A percentile compares a stretch with the other conserved stretches of the same genome.
Evolutionary conservation across 169 alveolate species (phyloP).

Genomic region (Babesia ovata): DNA sequence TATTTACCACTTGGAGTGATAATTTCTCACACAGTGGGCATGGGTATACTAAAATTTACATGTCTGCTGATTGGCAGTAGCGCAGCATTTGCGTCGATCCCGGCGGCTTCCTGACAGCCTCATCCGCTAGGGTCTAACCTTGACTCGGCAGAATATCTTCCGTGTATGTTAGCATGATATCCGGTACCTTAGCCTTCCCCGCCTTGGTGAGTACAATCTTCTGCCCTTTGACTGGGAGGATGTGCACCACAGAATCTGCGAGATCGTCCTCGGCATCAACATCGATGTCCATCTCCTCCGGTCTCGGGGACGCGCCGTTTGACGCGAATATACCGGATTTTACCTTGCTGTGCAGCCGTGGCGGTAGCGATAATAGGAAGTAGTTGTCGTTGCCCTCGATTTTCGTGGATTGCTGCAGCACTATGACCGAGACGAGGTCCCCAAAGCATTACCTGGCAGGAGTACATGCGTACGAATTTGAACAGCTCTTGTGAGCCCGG

Average conservation of each 20-base stretch:
- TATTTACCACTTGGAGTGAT: too few relatives aligned
- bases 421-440: background rate
- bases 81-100: too few relatives aligned
- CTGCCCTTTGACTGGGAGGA: conserved; percentile 65
- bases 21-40: too few relatives aligned
- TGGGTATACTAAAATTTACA: too few relatives aligned
- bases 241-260: conserved; percentile 33
- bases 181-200: conserved; percentile 60
- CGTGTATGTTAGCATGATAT: conserved; percentile 41
- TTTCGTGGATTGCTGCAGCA: conserved; percentile 46
- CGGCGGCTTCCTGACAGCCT: background rate
- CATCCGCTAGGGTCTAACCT: background rate
- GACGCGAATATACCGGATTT: background rate
- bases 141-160: conserved; percentile 5
- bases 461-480: conserved; percentile 55
- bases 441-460: conserved; percentile 55
- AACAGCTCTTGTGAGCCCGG: conserved; percentile 20
- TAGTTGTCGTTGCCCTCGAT: conserved; percentile 57
- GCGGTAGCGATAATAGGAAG: conserved; percentile 54
- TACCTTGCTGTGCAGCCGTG: conserved; percentile 14
- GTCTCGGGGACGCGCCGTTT: background rate
- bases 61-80: too few relatives aligned
- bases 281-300: conserved; percentile 29
- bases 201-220: conserved; percentile 65
- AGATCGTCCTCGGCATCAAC: conserved; percentile 13